Percentiles rank a stretch among this genome's conserved stretches.
Evolutionary conservation across 1,284 basidiomycete species (phyloP).

Genomic region (Fomitopsis betulina): DNA sequence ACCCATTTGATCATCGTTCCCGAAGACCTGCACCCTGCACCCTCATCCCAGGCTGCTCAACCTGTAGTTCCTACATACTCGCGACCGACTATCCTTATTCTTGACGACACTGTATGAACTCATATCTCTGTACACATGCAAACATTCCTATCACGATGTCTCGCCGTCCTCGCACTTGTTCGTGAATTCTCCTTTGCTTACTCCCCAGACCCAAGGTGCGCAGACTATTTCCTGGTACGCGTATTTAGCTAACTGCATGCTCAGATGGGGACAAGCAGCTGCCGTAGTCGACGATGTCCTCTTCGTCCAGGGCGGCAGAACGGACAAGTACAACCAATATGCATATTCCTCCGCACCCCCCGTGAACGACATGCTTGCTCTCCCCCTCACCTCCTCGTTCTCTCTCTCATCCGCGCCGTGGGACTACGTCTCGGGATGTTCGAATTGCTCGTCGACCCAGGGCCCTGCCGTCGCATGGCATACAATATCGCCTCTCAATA

Average conservation of each 20-base stretch:
- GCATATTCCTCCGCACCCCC: constrained; percentile 74
- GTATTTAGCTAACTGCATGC: background rate
- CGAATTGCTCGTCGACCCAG: constrained; percentile 37
- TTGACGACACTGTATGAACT: constrained; percentile 12
- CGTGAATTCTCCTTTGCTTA: constrained; percentile 5
- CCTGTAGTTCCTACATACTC: background rate
- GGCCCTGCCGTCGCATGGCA: constrained; percentile 78
- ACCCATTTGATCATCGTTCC: background rate
- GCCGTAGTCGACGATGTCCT: constrained; percentile 58
- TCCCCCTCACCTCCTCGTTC: constrained; percentile 64
- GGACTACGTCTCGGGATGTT: constrained; percentile 47
- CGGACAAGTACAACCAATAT: constrained; percentile 61
- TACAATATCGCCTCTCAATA: constrained; percentile 62
- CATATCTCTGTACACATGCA: constrained; percentile 11
- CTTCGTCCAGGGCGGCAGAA: constrained; percentile 76
- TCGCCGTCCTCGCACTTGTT: constrained; percentile 12
- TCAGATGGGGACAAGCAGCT: constrained; percentile 80
- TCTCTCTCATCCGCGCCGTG: constrained; percentile 59
- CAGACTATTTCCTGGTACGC: background rate
- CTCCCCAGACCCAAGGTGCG: constrained; percentile 1
- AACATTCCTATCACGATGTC: constrained; percentile 6
- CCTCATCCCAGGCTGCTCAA: background rate
- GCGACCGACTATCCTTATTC: constrained; percentile 14
- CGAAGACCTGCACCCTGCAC: background rate
- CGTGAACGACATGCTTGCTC: constrained; percentile 61